Conservation (phyloP, 140 eudicot genomes). For the Stevia rebaudiana region DNA sequence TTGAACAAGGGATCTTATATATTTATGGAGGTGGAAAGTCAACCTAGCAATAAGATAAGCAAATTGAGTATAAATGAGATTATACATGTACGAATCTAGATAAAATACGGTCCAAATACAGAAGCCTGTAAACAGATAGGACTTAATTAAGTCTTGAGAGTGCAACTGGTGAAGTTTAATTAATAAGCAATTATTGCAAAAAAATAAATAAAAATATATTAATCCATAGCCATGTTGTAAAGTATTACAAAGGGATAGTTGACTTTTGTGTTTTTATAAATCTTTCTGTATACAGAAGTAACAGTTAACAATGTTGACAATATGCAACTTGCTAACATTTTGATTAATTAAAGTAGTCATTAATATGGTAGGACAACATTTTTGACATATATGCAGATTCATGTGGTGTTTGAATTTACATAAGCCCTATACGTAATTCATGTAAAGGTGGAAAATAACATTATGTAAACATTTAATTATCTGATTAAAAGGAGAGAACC, state of each 20-base stretch:
- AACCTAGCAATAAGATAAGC: constrained; percentile 22
- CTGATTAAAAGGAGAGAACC: neutral
- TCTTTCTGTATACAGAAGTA: too few species aligned
- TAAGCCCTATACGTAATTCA: too few species aligned
- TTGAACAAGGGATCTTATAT: constrained; percentile 26
- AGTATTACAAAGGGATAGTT: constrained; percentile 14
- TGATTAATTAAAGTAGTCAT: neutral
- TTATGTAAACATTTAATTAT: neutral
- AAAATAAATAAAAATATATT: neutral
- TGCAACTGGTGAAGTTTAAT: constrained; percentile 23
- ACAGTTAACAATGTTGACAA: constrained; percentile 8
- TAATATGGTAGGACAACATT: neutral
- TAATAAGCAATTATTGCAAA: constrained; percentile 16
- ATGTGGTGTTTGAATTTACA: neutral
- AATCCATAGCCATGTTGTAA: constrained; percentile 14
- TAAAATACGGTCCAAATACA: constrained; percentile 25
- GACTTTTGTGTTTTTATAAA: constrained; percentile 27
- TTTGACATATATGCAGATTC: neutral
- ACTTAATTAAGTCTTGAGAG: neutral
- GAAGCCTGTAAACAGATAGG: neutral
- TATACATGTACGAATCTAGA: constrained; percentile 33
- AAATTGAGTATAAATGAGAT: constrained; percentile 3
- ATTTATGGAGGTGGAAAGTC: constrained; percentile 31
- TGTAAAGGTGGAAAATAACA: neutral
- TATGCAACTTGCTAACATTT: constrained; percentile 14